Evolutionary conservation across 2,329 filamentous ascomycete species (phyloP).

Genomic region (Fusarium fujikuroi): DNA sequence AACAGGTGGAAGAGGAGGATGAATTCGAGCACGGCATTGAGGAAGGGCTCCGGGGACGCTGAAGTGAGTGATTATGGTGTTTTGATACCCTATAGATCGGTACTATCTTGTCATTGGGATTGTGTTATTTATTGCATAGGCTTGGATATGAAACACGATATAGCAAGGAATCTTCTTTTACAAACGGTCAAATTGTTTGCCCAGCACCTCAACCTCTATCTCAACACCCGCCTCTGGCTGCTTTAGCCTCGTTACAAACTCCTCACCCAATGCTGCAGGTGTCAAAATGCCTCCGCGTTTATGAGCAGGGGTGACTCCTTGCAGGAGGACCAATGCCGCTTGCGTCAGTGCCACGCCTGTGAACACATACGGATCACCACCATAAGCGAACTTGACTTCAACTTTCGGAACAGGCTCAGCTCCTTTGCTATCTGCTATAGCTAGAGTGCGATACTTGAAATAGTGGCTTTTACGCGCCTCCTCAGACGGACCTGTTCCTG

Average conservation of each 20-base stretch:
- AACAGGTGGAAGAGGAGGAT: conserved; percentile 42
- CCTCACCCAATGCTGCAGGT: conserved; percentile 30
- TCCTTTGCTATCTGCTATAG: conserved; percentile 11
- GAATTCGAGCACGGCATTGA: conserved; percentile 36
- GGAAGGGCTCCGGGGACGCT: conserved; percentile 27
- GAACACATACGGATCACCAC: conserved; percentile 33
- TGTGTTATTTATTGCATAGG: conserved; percentile 11
- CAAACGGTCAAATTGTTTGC: not conserved
- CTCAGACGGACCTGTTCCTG: conserved; percentile 31
- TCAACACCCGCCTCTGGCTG: conserved; percentile 6
- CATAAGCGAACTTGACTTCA: conserved; percentile 27
- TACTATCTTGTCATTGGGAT: conserved; percentile 9
- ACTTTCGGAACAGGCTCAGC: not conserved
- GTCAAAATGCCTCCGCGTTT: conserved; percentile 33
- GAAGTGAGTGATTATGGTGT: conserved; percentile 20
- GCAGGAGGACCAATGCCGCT: conserved; percentile 31
- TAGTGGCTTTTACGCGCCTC: conserved; percentile 11
- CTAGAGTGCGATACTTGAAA: conserved; percentile 30
- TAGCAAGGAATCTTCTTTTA: conserved; percentile 3
- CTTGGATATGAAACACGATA: conserved; percentile 14
- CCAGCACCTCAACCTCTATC: conserved; percentile 18
- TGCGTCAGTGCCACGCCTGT: conserved; percentile 34
- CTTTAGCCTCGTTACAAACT: conserved; percentile 21
- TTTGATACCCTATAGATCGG: conserved; percentile 42
- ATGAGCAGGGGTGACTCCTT: conserved; percentile 18